Conservation (phyloP, 2,329 filamentous ascomycete species). For the Knufia petricola region DNA sequence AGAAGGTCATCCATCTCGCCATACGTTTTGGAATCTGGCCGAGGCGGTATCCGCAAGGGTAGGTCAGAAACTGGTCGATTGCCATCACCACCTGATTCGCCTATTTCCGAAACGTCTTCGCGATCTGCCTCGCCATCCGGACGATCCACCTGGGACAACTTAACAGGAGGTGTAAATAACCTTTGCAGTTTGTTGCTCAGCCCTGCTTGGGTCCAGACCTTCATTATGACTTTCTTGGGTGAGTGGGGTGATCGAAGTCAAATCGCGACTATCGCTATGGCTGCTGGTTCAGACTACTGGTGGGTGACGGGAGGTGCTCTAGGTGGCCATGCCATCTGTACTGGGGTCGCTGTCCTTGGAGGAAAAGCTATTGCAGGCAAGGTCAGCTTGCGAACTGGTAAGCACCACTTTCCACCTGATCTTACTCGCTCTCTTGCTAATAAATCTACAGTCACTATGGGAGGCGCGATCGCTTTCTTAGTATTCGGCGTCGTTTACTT, state of each 20-base stretch:
- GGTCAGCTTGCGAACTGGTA: slow-evolving; percentile 93
- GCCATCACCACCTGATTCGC: slow-evolving; percentile 69
- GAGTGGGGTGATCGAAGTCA: slow-evolving; percentile 98
- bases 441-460: slow-evolving; percentile 63
- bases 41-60: slow-evolving; percentile 56
- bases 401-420: slow-evolving; percentile 37
- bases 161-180: slow-evolving; percentile 65
- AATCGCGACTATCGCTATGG: slow-evolving; percentile 98
- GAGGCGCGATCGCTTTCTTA: slow-evolving; percentile 82
- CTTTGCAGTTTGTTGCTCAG: slow-evolving; percentile 79
- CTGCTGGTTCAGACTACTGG: slow-evolving; percentile 96
- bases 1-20: slow-evolving; percentile 61
- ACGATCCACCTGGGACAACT: slow-evolving; percentile 35
- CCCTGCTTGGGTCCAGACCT: slow-evolving; percentile 97
- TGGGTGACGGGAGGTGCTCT: slow-evolving; percentile 90
- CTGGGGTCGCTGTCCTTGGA: slow-evolving; percentile 80
- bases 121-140: slow-evolving; percentile 47
- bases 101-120: slow-evolving; percentile 60
- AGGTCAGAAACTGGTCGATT: slow-evolving; percentile 62
- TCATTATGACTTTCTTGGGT: slow-evolving; percentile 96
- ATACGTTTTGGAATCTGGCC: slow-evolving; percentile 71
- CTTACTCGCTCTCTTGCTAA: slow-evolving; percentile 14
- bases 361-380: slow-evolving; percentile 84
- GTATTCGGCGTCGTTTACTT: slow-evolving; percentile 88
- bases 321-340: slow-evolving; percentile 79